Percentiles rank a stretch among this genome's conserved stretches.
phyloP scores from a whole-genome alignment of 179 eudicot genomes.

The Vitellaria paradoxa region DNA sequence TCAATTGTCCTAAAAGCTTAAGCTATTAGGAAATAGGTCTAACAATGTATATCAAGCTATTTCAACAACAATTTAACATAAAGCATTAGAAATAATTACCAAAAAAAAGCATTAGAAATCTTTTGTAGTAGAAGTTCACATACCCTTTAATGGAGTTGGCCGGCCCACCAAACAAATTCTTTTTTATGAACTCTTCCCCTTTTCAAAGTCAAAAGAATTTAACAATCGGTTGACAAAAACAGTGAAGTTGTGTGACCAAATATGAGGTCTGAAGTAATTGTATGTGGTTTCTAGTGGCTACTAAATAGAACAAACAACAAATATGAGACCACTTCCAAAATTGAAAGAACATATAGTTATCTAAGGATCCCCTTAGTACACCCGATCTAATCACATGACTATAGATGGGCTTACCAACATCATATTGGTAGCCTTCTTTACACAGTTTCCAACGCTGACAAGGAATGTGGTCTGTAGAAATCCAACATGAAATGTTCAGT shows the following conservation, averaged over 20 bases:
- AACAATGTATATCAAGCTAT: too few relatives aligned
- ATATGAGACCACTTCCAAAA: not conserved
- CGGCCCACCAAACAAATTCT: not conserved
- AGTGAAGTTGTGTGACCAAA: not conserved
- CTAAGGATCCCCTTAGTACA: not conserved
- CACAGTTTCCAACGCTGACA: not conserved
- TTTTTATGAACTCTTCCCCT: constrained; percentile 6
- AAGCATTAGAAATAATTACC: too few relatives aligned
- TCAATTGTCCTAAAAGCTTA: too few relatives aligned
- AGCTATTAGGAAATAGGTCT: too few relatives aligned
- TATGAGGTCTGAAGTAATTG: not conserved
- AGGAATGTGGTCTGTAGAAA: not conserved
- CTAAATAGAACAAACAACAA: not conserved
- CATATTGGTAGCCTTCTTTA: not conserved
- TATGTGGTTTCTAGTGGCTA: not conserved
- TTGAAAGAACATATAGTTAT: not conserved
- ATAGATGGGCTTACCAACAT: not conserved
- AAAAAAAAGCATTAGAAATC: too few relatives aligned
- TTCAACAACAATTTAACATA: too few relatives aligned
- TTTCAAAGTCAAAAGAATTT: not conserved
- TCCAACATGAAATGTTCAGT: not conserved
- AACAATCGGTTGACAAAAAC: not conserved
- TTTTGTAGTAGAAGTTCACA: not conserved
- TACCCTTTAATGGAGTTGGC: not conserved
- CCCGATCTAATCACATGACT: not conserved